These are phyloP conservation scores for Pleurotus citrinopileatus DNA, from an alignment of 768 basidiomycete species.

Conservation along the genomic window DNA sequence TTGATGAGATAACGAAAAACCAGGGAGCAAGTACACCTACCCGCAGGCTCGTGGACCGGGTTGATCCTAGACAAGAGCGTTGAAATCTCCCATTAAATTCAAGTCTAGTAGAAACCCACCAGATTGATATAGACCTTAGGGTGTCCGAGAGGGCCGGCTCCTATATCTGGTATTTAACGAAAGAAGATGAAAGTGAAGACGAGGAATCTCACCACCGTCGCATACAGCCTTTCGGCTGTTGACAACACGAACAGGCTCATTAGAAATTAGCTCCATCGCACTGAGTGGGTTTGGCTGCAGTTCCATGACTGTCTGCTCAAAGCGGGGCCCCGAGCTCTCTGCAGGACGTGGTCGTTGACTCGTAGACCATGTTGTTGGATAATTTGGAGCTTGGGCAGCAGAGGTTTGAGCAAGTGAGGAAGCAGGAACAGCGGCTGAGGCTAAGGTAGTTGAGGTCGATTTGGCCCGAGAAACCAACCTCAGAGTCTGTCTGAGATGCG, in stretches of 20 bases:
- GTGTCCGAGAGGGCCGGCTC: conserved; percentile 92
- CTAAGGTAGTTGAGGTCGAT: conserved; percentile 11
- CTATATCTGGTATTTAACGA: conserved; percentile 36
- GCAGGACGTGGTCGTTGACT: conserved; percentile 71
- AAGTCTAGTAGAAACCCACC: conserved; percentile 42
- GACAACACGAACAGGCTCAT: conserved; percentile 84
- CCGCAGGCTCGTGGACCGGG: conserved; percentile 86
- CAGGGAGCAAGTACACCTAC: conserved; percentile 45
- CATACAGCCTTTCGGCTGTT: conserved; percentile 85
- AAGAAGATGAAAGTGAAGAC: conserved; percentile 6
- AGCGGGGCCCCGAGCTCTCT: conserved; percentile 66
- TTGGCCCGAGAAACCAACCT: neutral
- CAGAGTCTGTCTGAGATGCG: conserved; percentile 5
- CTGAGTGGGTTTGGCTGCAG: conserved; percentile 87
- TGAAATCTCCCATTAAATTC: neutral
- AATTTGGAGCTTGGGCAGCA: conserved; percentile 87
- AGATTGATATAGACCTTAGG: conserved; percentile 97
- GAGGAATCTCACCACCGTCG: conserved; percentile 73
- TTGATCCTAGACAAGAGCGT: conserved; percentile 61
- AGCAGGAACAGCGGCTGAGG: conserved; percentile 21
- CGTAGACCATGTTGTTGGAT: conserved; percentile 79
- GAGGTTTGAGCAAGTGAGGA: too few relatives aligned
- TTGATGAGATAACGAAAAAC: conserved; percentile 6
- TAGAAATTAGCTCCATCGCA: conserved; percentile 85
- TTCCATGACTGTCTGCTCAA: conserved; percentile 88